A percentile compares a stretch with the other conserved stretches of the same genome.
These are phyloP conservation scores for Balamuthia mandrillaris DNA, from an alignment of 208 protist species.

Conservation along the genomic window DNA sequence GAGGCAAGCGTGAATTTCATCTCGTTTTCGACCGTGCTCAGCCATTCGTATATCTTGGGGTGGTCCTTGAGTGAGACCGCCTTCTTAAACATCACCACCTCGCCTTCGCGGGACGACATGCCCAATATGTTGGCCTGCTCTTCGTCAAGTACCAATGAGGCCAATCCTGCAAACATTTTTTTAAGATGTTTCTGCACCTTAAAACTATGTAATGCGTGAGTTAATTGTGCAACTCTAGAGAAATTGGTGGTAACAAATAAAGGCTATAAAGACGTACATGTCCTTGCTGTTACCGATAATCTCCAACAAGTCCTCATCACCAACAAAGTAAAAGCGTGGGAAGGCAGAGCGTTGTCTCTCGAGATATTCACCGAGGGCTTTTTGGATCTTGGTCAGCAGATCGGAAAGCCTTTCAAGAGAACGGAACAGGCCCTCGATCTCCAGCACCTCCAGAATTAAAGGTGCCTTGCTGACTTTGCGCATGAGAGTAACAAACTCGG, in stretches of 20 bases:
- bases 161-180: conserved; percentile 99
- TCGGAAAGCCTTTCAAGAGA: conserved; percentile 86
- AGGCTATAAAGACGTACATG: conserved; percentile 39
- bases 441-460: conserved; percentile 86
- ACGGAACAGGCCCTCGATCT: conserved; percentile 76
- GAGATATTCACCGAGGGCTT: conserved; percentile 94
- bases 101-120: conserved; percentile 88
- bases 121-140: conserved; percentile 69
- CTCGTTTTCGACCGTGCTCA: conserved; percentile 80
- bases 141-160: conserved; percentile 74
- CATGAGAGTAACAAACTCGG: conserved; percentile 89
- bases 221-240: background rate
- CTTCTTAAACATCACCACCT: conserved; percentile 81
- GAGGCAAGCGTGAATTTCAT: conserved; percentile 84
- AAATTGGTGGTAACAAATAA: conserved; percentile 1
- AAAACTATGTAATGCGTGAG: conserved; percentile 16
- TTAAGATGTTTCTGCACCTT: conserved; percentile 94
- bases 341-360: conserved; percentile 93
- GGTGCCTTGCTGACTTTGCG: conserved; percentile 77
- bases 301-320: conserved; percentile 99
- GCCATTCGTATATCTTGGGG: conserved; percentile 89
- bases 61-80: conserved; percentile 62
- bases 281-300: conserved; percentile 96
- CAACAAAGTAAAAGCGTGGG: conserved; percentile 99
- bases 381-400: conserved; percentile 91